A percentile compares a stretch with the other conserved stretches of the same genome.
phyloP scores from a whole-genome alignment of 768 basidiomycete genomes.

The Gymnopilus junonius region DNA sequence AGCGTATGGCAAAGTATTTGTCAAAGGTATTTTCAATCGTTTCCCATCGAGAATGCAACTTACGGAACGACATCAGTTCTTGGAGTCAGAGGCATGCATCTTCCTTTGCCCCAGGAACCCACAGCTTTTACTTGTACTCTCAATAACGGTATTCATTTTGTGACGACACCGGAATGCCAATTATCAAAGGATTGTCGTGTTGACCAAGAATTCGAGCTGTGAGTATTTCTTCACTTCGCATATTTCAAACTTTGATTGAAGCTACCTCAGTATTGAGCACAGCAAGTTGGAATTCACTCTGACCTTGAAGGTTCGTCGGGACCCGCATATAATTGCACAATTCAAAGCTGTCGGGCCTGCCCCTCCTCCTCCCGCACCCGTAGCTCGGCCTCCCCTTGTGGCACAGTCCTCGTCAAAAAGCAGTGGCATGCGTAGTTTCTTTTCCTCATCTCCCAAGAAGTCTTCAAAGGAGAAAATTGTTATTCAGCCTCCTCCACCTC shows the following conservation, averaged over 20 bases:
- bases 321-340: slow-evolving; percentile 83
- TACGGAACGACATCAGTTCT: slow-evolving; percentile 57
- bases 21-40: slow-evolving; percentile 67
- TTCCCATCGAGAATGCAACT: not conserved
- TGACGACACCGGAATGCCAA: slow-evolving; percentile 83
- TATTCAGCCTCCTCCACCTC: slow-evolving; percentile 43
- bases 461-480: slow-evolving; percentile 50
- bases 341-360: slow-evolving; percentile 65
- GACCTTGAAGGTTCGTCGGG: slow-evolving; percentile 83
- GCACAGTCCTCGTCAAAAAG: slow-evolving; percentile 57
- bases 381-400: slow-evolving; percentile 37
- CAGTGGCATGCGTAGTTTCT: slow-evolving; percentile 75
- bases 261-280: slow-evolving; percentile 73
- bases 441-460: slow-evolving; percentile 77
- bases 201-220: slow-evolving; percentile 93
- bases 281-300: slow-evolving; percentile 95
- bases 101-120: slow-evolving; percentile 79
- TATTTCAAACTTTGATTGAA: not conserved
- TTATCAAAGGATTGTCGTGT: slow-evolving; percentile 64
- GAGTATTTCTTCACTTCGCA: slow-evolving; percentile 28
- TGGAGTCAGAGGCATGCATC: slow-evolving; percentile 69
- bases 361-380: slow-evolving; percentile 39
- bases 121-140: slow-evolving; percentile 85
- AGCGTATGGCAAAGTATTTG: slow-evolving; percentile 91
- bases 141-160: slow-evolving; percentile 97